Base-by-base conservation (phyloP, 2,329 filamentous ascomycete species). In the Alternaria viburni region DNA sequence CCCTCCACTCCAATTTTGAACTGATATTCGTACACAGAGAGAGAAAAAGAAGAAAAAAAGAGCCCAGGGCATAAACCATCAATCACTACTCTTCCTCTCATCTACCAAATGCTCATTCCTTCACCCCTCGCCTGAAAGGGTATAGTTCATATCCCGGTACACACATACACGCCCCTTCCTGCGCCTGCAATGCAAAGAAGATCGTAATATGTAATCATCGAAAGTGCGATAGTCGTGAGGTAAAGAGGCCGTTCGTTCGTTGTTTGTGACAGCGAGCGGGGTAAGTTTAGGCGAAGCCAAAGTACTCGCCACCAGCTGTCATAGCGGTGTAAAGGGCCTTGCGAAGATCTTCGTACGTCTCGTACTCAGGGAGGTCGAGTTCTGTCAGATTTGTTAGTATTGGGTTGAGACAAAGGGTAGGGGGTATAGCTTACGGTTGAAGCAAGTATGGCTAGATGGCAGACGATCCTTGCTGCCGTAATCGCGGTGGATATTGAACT, bases 401-500 rank as follows among this genome's bases (percentile, higher is more conserved):
- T 30, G 9, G 19, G 41, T 8, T 9, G 25, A 19, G 13, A 13
- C 15, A 13, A n/a, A 23, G 19, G 4, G 19, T 17, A 11, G 36
- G 6, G 49, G 17, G 41, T 36, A 26, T 57, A 65, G 91, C 93
- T 91, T 88, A 97, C 93, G 96, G 81, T 99, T 99, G 84, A 99
- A 99, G 86, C 96, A 99, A 68, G 96, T 99, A 81, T 99, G 96
- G 73, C 94, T 97, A 74, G 93, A 97, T 60, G 96, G 96, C 69
- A 99, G 86, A 70, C 96, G 91, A 77, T 97, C 93, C 82, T 97
- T 98, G 85, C 91, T 95, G 73, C 95, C 94, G 82, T 97, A 97
- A 81, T 98, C 96, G 69, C 96, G 93, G 79, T 99, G 96, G 67
- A 99, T 98, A 80, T 98, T 99, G 89, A 99, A 99, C 69, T 93